Evolutionary conservation across 2,329 filamentous ascomycete genomes (phyloP).

Genomic region (Macrophomina phaseolina): DNA sequence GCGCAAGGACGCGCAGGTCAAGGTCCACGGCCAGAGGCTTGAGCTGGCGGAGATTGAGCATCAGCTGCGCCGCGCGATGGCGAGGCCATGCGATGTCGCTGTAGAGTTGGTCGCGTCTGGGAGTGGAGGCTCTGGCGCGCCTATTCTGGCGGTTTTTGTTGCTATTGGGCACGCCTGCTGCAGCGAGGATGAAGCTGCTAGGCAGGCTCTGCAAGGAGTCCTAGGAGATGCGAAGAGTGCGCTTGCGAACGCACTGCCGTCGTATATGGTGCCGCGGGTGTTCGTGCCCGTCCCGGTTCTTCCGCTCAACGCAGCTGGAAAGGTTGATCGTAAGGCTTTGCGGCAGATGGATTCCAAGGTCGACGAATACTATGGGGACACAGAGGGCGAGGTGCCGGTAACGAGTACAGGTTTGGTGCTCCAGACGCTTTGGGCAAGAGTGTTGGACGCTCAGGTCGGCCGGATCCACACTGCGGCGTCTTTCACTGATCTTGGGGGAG

Average conservation of each 20-base stretch:
- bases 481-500: slow-evolving; percentile 49
- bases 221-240: not conserved
- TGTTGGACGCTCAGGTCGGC: slow-evolving; percentile 24
- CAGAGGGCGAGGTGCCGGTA: slow-evolving; percentile 35
- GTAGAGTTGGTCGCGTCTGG: slow-evolving; percentile 35
- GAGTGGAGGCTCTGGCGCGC: slow-evolving; percentile 37
- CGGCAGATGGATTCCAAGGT: not conserved
- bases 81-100: slow-evolving; percentile 26
- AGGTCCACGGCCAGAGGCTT: not conserved
- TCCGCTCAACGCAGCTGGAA: slow-evolving; percentile 44
- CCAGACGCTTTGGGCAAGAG: slow-evolving; percentile 31
- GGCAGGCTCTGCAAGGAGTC: not conserved
- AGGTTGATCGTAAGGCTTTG: slow-evolving; percentile 37
- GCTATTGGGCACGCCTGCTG: not conserved
- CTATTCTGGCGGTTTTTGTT: not conserved
- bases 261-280: slow-evolving; percentile 48
- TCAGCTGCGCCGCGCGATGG: slow-evolving; percentile 33
- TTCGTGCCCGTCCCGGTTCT: slow-evolving; percentile 46
- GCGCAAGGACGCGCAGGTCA: slow-evolving; percentile 36
- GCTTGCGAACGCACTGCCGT: slow-evolving; percentile 35
- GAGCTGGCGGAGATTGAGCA: slow-evolving; percentile 32
- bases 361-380: too few species aligned
- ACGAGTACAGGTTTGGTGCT: slow-evolving; percentile 41
- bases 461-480: slow-evolving; percentile 43
- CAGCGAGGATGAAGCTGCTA: not conserved